A percentile compares a stretch with the other conserved stretches of the same genome.
phyloP scores from a whole-genome alignment of 2,329 filamentous ascomycete species.

The Emmonsiellopsis sp. region DNA sequence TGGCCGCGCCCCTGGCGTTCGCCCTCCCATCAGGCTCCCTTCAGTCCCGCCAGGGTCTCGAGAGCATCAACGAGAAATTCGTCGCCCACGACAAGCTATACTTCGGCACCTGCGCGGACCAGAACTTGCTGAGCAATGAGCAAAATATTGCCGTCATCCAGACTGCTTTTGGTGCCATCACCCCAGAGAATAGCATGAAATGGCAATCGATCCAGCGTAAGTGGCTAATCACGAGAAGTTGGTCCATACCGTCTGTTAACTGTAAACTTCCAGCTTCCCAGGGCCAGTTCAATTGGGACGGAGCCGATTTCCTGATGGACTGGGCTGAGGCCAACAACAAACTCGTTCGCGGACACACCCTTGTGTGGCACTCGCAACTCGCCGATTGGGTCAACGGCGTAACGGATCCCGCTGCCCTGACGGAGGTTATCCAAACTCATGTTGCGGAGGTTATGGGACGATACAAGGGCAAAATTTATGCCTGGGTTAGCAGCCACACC shows the following conservation, averaged over 20 bases:
- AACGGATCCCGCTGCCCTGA: slow-evolving; percentile 43
- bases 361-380: slow-evolving; percentile 22
- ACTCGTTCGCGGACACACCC: slow-evolving; percentile 54
- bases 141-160: slow-evolving; percentile 46
- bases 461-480: slow-evolving; percentile 51
- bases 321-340: slow-evolving; percentile 49
- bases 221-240: not conserved
- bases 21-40: not conserved
- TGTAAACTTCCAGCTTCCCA: not conserved
- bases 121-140: not conserved
- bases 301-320: slow-evolving; percentile 31
- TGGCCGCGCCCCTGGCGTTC: not conserved
- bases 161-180: slow-evolving; percentile 54
- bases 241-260: not conserved
- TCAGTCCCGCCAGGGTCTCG: not conserved
- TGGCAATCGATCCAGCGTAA: slow-evolving; percentile 49
- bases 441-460: slow-evolving; percentile 49
- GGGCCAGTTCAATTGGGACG: not conserved
- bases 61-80: not conserved
- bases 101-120: not conserved
- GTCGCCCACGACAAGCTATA: not conserved
- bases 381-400: slow-evolving; percentile 50
- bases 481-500: slow-evolving; percentile 55
- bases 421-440: slow-evolving; percentile 49
- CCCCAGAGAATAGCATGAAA: slow-evolving; percentile 62